A percentile compares a stretch with the other conserved stretches of the same genome.
phyloP scores from a whole-genome alignment of 805 yeast genomes.

The Candida dajiaensis region DNA sequence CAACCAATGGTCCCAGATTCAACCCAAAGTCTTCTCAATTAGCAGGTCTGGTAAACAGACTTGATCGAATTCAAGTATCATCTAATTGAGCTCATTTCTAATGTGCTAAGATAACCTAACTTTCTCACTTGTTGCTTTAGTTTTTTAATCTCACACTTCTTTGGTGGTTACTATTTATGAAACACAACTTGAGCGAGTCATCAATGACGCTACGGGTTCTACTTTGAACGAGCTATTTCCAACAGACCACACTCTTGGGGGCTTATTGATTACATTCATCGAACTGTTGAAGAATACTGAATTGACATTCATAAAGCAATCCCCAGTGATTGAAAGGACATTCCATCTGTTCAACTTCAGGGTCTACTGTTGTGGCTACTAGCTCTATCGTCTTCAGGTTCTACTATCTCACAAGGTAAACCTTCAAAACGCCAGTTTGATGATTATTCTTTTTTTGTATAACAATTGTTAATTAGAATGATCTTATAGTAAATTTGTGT shows the following conservation, averaged over 20 bases:
- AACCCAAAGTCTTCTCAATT: constrained; percentile 63
- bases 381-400: not conserved
- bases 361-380: not conserved
- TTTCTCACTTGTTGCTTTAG: constrained; percentile 87
- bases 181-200: constrained; percentile 67
- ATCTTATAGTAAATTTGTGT: no score
- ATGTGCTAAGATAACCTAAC: constrained; percentile 89
- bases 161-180: constrained; percentile 57
- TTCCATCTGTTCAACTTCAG: constrained; percentile 22
- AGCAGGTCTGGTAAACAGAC: constrained; percentile 59
- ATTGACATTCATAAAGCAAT: constrained; percentile 57
- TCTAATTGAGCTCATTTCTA: constrained; percentile 71
- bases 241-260: constrained; percentile 99
- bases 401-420: not conserved
- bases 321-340: constrained; percentile 50
- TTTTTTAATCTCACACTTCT: constrained; percentile 61
- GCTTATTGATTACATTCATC: constrained; percentile 73
- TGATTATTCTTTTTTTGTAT: not conserved
- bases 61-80: constrained; percentile 65
- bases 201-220: constrained; percentile 74
- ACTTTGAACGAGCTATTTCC: constrained; percentile 80
- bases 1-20: constrained; percentile 40
- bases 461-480: not conserved
- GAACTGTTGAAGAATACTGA: constrained; percentile 65
- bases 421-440: not conserved